phyloP scores from a whole-genome alignment of 768 basidiomycete genomes.

The Mycena filopes region DNA sequence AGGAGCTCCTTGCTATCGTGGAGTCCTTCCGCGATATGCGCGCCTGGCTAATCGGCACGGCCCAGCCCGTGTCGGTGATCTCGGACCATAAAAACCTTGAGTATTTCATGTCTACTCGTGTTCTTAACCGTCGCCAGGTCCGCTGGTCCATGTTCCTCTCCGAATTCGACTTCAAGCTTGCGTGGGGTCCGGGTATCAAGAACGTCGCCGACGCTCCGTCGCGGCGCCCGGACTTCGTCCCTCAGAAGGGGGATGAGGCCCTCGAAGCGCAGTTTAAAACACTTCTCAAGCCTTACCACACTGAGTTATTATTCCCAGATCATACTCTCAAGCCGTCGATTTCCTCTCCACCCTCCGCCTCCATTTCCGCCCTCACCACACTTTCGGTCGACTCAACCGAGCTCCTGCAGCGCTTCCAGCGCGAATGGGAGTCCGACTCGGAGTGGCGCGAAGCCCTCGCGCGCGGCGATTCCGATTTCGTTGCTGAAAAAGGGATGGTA shows the following conservation, averaged over 20 bases:
- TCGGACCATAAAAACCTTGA: slow-evolving; percentile 54
- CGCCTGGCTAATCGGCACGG: slow-evolving; percentile 43
- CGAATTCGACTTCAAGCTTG: slow-evolving; percentile 48
- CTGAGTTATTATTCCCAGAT: slow-evolving; percentile 15
- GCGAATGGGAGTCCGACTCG: slow-evolving; percentile 16
- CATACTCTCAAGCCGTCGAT: background rate
- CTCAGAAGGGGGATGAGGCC: slow-evolving; percentile 34
- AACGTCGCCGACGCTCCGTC: slow-evolving; percentile 47
- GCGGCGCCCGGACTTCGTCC: slow-evolving; percentile 32
- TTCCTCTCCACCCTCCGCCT: background rate
- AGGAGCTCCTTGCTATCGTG: too few species aligned
- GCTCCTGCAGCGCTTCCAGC: slow-evolving; percentile 33
- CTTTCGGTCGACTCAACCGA: slow-evolving; percentile 35
- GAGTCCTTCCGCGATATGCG: too few species aligned
- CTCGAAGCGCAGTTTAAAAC: slow-evolving; percentile 26
- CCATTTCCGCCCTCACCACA: slow-evolving; percentile 32
- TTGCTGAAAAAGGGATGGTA: slow-evolving; percentile 32
- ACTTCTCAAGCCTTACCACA: slow-evolving; percentile 26
- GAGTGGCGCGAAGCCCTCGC: slow-evolving; percentile 30
- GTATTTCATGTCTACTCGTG: slow-evolving; percentile 52
- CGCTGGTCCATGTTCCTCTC: slow-evolving; percentile 53
- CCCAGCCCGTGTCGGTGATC: slow-evolving; percentile 36
- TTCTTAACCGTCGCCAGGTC: slow-evolving; percentile 57
- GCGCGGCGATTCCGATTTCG: slow-evolving; percentile 25
- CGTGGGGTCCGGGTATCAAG: slow-evolving; percentile 40